Evolutionary conservation across 2,329 filamentous ascomycete species (phyloP), one percentile per base, ranked within the genome.

Genomic region (Cercospora nicotianae): DNA sequence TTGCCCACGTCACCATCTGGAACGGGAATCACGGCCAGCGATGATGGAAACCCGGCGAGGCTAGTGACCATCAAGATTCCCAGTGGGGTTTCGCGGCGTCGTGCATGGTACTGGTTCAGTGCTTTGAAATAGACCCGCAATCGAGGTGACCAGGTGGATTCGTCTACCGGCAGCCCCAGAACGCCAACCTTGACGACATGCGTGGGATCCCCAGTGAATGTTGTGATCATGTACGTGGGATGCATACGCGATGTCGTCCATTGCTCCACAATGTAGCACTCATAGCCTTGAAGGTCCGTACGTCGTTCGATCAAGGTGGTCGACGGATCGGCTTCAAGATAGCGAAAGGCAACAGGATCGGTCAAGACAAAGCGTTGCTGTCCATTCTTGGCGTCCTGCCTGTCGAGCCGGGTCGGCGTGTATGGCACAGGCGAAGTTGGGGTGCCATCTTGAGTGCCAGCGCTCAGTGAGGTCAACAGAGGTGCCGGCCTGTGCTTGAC

Each of bases 51-150:
- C 70, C 89, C 91, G 80, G 91, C 94, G 31, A 98, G 83, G 77
- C 97, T 97, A 5, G 95, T 98, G 67, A 97, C 90, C 91, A 97
- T 96, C 68, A 98, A 81, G 69, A 91, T 90, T 5, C 95, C 95
- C 13, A 96, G 81, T 1, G 87, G 84, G 78, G 94, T 97, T 63
- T 96, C 90, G 77, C 92, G 93, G 36, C 90, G 89, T 51, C 92
- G 87, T 1, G 94, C 93, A 83, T 97, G 92, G 74, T 91, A 94
- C 77, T 96, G 89, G 66, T 91, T 89, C 63, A 97, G 87, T 1
- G 93, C 92, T 71, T 90, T 90, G 83, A 97, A 95, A 79, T 97
- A 98, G 64, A 93, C 83, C 63, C 89, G 87, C 69, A 98, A 80
- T 69, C 90, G 87, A 1, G 88, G 86, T 3, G 93, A 94, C 94